phyloP scores from a whole-genome alignment of 495 filamentous ascomycete species.

The Penicillium maclennaniae region DNA sequence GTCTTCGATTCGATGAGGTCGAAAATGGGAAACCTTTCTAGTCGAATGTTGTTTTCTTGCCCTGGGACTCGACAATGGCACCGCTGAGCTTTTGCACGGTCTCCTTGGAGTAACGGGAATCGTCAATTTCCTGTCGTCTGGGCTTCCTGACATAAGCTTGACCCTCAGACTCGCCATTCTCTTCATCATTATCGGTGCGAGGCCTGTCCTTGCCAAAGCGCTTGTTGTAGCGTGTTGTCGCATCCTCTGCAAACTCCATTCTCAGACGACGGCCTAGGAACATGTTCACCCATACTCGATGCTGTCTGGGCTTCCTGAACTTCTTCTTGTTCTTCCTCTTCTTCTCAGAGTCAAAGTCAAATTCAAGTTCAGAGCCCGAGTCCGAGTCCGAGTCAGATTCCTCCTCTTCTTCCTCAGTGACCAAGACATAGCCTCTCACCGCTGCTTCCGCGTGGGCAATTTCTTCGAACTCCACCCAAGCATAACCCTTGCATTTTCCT shows the following conservation, averaged over 20 bases:
- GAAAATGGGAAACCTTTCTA: conserved; percentile 23
- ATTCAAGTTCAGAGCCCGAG: conserved; percentile 23
- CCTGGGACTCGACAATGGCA: conserved; percentile 72
- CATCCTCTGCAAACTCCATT: conserved; percentile 91
- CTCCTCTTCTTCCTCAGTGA: conserved; percentile 58
- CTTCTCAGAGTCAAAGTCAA: conserved; percentile 17
- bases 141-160: conserved; percentile 24
- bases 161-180: conserved; percentile 20
- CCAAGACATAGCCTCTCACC: conserved; percentile 73
- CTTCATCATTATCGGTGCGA: conserved; percentile 23
- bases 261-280: conserved; percentile 73
- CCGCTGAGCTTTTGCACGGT: conserved; percentile 61
- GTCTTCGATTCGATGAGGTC: not conserved
- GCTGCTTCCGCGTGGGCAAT: conserved; percentile 69
- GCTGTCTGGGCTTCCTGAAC: conserved; percentile 54
- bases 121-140: conserved; percentile 28
- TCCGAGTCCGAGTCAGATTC: conserved; percentile 36
- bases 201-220: conserved; percentile 60
- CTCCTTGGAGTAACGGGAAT: conserved; percentile 37
- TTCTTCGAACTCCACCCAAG: conserved; percentile 86
- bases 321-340: conserved; percentile 33
- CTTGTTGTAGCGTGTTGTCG: conserved; percentile 83
- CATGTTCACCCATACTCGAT: conserved; percentile 79
- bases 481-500: conserved; percentile 97
- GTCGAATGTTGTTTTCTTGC: conserved; percentile 82